Evolutionary conservation across 2,329 filamentous ascomycete species (phyloP).

Genomic region (Penicillium concentricum): DNA sequence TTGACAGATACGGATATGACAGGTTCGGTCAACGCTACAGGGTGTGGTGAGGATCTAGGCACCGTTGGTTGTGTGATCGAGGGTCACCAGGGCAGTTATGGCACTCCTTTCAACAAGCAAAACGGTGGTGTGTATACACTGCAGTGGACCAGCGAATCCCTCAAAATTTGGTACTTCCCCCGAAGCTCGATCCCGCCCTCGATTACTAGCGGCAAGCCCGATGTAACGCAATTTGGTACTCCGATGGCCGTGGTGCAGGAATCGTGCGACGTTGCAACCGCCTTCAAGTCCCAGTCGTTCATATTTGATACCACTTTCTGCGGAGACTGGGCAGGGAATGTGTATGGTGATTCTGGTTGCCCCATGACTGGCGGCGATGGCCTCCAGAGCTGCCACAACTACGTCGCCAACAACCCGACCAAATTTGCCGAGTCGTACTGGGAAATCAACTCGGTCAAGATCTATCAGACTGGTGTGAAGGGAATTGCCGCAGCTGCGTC

Average conservation of each 20-base stretch:
- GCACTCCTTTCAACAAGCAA: slow-evolving; percentile 53
- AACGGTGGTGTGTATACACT: slow-evolving; percentile 53
- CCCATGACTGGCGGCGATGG: slow-evolving; percentile 57
- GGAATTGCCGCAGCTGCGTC: slow-evolving; percentile 4
- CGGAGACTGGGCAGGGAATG: slow-evolving; percentile 55
- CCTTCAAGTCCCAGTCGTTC: slow-evolving; percentile 44
- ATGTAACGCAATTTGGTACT: slow-evolving; percentile 47
- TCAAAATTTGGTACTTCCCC: slow-evolving; percentile 55
- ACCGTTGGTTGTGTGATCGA: slow-evolving; percentile 43
- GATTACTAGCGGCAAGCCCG: slow-evolving; percentile 44
- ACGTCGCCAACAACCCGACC: slow-evolving; percentile 67
- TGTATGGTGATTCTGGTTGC: slow-evolving; percentile 52
- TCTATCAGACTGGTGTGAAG: slow-evolving; percentile 49
- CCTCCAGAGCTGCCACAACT: slow-evolving; percentile 68
- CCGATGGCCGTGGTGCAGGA: slow-evolving; percentile 47
- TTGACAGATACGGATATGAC: slow-evolving; percentile 48
- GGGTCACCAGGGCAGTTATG: slow-evolving; percentile 47
- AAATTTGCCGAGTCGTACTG: slow-evolving; percentile 75
- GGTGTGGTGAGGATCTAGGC: slow-evolving; percentile 48
- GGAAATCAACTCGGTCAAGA: slow-evolving; percentile 69
- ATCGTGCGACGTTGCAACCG: slow-evolving; percentile 40
- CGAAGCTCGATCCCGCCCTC: slow-evolving; percentile 47
- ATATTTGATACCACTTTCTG: slow-evolving; percentile 56
- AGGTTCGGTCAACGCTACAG: slow-evolving; percentile 48
- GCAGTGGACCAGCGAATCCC: slow-evolving; percentile 46